These are phyloP conservation scores for Tuctoria greenei DNA, from an alignment of 176 grass and related monocot genomes.

Conservation along the genomic window DNA sequence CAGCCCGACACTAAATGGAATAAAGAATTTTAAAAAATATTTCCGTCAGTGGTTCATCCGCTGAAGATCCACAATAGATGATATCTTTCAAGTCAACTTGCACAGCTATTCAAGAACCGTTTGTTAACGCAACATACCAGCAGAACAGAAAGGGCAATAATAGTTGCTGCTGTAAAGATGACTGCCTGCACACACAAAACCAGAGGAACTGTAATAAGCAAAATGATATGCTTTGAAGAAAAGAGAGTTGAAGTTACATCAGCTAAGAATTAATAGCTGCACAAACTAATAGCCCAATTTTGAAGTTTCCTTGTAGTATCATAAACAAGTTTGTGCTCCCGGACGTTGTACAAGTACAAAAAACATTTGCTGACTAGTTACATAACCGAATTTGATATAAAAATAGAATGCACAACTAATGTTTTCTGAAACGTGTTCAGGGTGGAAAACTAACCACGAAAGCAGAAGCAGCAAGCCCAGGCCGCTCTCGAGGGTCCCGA, in stretches of 20 bases:
- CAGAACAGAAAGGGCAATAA: constrained; percentile 52
- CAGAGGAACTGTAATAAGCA: constrained; percentile 14
- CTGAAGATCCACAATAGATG: not conserved
- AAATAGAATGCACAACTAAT: not conserved
- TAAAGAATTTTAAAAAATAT: constrained; percentile 36
- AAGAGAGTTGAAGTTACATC: not conserved
- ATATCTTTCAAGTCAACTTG: constrained; percentile 14
- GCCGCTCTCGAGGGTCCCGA: constrained; percentile 84
- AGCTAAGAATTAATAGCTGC: not conserved
- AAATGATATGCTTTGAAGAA: not conserved
- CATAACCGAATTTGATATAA: not conserved
- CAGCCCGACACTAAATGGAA: not conserved
- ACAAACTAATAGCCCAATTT: not conserved
- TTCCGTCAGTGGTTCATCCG: constrained; percentile 17
- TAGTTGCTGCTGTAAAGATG: constrained; percentile 50
- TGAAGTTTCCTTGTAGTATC: not conserved
- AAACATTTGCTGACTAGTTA: not conserved
- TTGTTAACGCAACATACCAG: constrained; percentile 45
- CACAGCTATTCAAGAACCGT: constrained; percentile 37
- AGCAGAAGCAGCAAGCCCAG: constrained; percentile 82
- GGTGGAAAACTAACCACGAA: constrained; percentile 63
- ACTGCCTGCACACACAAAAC: constrained; percentile 44
- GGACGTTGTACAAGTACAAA: not conserved
- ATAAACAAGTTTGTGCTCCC: not conserved
- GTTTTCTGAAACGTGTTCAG: not conserved